Evolutionary conservation across 805 yeast species (phyloP).

Genomic region (Jamesozyma piceae): DNA sequence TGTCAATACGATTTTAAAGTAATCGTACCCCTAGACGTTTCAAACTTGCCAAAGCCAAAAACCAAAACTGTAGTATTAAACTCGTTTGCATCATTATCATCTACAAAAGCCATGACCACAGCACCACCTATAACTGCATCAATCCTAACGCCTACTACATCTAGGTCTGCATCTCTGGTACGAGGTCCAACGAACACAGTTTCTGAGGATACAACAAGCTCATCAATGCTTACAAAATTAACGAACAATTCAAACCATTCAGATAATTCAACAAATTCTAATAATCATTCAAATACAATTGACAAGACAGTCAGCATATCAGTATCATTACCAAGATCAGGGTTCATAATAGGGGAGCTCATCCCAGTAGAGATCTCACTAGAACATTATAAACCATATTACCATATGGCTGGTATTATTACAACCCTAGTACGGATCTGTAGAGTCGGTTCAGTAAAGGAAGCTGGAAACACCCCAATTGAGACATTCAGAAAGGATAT

Average conservation of each 20-base stretch:
- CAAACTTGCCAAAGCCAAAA: slow-evolving; percentile 54
- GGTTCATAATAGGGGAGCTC: slow-evolving; percentile 69
- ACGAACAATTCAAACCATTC: slow-evolving; percentile 15
- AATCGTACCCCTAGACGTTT: slow-evolving; percentile 66
- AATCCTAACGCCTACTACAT: slow-evolving; percentile 3
- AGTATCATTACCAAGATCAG: slow-evolving; percentile 48
- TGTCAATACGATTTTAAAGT: slow-evolving; percentile 53
- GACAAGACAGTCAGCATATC: slow-evolving; percentile 32
- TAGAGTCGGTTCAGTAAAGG: slow-evolving; percentile 45
- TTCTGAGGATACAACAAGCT: slow-evolving; percentile 11
- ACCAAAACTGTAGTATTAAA: slow-evolving; percentile 57
- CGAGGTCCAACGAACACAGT: not conserved
- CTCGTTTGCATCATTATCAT: slow-evolving; percentile 31
- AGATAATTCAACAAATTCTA: slow-evolving; percentile 1
- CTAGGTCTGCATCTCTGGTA: not conserved
- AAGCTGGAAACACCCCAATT: slow-evolving; percentile 35
- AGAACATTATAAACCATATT: slow-evolving; percentile 60
- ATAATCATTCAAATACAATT: slow-evolving; percentile 1
- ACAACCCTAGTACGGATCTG: slow-evolving; percentile 75
- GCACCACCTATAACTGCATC: not conserved
- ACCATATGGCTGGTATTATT: slow-evolving; percentile 63
- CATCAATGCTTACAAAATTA: slow-evolving; percentile 19
- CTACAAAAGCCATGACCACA: slow-evolving; percentile 4
- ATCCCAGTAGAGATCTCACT: slow-evolving; percentile 63
- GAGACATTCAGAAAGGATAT: slow-evolving; percentile 73